Base-by-base conservation (phyloP, 2,329 filamentous ascomycete genomes). In the Trichoderma sp. region DNA sequence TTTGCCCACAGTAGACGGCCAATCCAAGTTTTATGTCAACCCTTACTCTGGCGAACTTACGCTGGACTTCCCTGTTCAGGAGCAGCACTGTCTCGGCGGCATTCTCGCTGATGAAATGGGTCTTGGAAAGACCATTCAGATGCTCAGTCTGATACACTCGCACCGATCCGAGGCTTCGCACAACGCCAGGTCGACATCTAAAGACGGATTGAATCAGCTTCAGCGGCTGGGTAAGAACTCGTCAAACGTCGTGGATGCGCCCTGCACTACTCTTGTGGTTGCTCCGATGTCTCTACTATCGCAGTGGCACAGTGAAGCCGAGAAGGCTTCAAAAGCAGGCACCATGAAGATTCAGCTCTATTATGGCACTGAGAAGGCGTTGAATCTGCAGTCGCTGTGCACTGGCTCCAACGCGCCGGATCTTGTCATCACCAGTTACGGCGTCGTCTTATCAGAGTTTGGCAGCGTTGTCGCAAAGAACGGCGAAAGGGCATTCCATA, bases 61-160 rank as follows among this genome's bases (percentile, higher is more conserved):
- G 2, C 83, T 98, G 0, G 89, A 97, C 6, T 99, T 99, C 73
- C 96, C 96, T 0, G 87, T 89, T 2, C 96, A 99, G 77, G 93
- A 98, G 75, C 96, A 98, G 76, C 93, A 96, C 77, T 99, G 96
- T 73, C 83, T 97, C 0, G 96, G 96, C 55, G 96, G 96, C 6
- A 92, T 99, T 68, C 83, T 99, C 52, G 96, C 96, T 10, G 96
- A 99, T 75, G 92, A 98, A 80, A 99, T 99, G 96, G 96, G 96
- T 58, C 84, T 99, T 2, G 96, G 96, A 39, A 99, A 99, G 82
- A 99, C 96, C 0, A 98, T 99, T 65, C 95, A 99, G 77, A 98
- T 99, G 94, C 87, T 99, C 71, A 96, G 93, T 79, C 83, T 99
- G 60, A 87, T 99, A 5, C 96, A 99, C 77, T 88, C 92, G 0